Evolutionary conservation across 805 yeast genomes (phyloP).

Genomic region (Pichia pseudocactophila): DNA sequence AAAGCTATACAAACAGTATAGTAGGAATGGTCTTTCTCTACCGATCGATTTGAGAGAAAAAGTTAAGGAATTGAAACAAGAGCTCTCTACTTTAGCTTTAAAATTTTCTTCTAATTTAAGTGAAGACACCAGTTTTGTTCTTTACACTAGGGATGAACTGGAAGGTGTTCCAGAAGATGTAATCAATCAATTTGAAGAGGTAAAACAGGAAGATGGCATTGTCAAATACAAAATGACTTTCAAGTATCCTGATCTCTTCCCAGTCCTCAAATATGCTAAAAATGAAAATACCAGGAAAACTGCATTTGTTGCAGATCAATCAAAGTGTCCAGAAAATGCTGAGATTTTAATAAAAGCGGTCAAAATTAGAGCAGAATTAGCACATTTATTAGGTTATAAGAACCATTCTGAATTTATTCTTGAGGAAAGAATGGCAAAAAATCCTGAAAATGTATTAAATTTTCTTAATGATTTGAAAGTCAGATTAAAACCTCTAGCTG

Average conservation of each 20-base stretch:
- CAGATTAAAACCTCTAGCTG: conserved; percentile 53
- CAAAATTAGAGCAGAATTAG: conserved; percentile 50
- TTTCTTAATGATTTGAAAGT: conserved; percentile 55
- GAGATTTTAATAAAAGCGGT: conserved; percentile 52
- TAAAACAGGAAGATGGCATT: conserved; percentile 30
- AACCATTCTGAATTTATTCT: conserved; percentile 62
- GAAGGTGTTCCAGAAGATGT: conserved; percentile 66
- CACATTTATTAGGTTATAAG: conserved; percentile 55
- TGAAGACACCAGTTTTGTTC: conserved; percentile 55
- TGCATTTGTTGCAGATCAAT: conserved; percentile 61
- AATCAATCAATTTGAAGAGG: conserved; percentile 46
- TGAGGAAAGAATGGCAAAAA: conserved; percentile 77
- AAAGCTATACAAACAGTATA: conserved; percentile 47
- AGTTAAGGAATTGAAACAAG: conserved; percentile 50
- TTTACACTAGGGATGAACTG: conserved; percentile 56
- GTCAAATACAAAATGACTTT: conserved; percentile 55
- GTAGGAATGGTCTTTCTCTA: conserved; percentile 62
- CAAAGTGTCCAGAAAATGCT: conserved; percentile 58
- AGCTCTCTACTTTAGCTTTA: conserved; percentile 43
- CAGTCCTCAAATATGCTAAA: conserved; percentile 67
- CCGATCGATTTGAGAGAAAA: conserved; percentile 44
- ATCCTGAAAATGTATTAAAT: conserved; percentile 45
- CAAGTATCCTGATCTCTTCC: conserved; percentile 73
- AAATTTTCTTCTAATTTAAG: conserved; percentile 58
- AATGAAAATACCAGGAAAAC: conserved; percentile 53